phyloP scores from a whole-genome alignment of 140 eudicot genomes.

The Cichorium intybus region DNA sequence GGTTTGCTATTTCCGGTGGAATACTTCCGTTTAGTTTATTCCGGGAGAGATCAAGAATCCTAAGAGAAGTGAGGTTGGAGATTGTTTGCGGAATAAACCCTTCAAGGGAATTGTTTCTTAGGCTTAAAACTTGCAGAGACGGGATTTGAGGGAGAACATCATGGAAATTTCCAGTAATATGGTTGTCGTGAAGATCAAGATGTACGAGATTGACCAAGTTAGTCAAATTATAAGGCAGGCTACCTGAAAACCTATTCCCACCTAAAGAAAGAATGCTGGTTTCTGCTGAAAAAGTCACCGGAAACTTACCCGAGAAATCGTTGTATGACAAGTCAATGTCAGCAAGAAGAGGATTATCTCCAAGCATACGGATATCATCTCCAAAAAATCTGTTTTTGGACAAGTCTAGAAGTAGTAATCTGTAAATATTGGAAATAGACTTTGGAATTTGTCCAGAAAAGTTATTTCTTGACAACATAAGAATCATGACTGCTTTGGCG shows the following conservation, averaged over 20 bases:
- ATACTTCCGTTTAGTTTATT: constrained; percentile 43
- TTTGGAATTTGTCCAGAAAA: constrained; percentile 48
- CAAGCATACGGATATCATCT: constrained; percentile 30
- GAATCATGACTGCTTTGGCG: constrained; percentile 40
- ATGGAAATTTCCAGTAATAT: no score
- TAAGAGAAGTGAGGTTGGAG: constrained; percentile 36
- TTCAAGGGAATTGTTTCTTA: constrained; percentile 42
- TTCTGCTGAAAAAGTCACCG: constrained; percentile 29
- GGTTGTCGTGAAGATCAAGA: no score
- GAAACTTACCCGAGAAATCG: constrained; percentile 41
- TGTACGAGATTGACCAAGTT: constrained; percentile 39
- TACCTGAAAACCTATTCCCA: constrained; percentile 85
- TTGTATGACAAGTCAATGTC: constrained; percentile 45
- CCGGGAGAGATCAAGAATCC: constrained; percentile 52
- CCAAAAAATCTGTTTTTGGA: constrained; percentile 53
- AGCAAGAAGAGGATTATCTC: constrained; percentile 39
- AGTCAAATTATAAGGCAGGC: constrained; percentile 41
- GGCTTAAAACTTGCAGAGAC: constrained; percentile 43
- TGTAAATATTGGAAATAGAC: constrained; percentile 45
- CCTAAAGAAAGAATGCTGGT: constrained; percentile 46
- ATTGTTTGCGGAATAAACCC: constrained; percentile 42
- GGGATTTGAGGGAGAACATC: no score
- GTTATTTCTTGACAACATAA: constrained; percentile 43
- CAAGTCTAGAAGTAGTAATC: constrained; percentile 50
- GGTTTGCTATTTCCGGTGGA: constrained; percentile 30